A percentile compares a stretch with the other conserved stretches of the same genome.
These are phyloP conservation scores for Jasminum sambac DNA, from an alignment of 257 asterid genomes.

Conservation along the genomic window DNA sequence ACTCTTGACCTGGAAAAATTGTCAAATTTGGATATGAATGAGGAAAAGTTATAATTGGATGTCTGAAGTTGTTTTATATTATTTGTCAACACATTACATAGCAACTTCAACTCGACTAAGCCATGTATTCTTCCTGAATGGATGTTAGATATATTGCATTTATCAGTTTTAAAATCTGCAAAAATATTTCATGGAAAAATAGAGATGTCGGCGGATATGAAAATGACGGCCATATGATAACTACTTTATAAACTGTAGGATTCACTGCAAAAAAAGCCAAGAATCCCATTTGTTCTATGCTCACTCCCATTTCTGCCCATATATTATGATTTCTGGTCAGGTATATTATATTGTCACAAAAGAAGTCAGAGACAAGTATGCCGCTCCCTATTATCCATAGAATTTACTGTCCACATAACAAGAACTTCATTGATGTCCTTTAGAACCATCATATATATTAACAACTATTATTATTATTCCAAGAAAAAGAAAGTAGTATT, in stretches of 20 bases:
- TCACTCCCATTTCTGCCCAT: not conserved
- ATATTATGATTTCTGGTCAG: not conserved
- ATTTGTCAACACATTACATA: not conserved
- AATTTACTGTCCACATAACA: not conserved
- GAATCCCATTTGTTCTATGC: not conserved
- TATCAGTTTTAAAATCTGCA: not conserved
- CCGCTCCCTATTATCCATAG: not conserved
- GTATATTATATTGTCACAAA: not conserved
- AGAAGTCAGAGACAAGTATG: conserved; percentile 1
- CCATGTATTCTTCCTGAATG: not conserved
- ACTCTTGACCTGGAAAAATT: not conserved
- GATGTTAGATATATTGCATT: not conserved
- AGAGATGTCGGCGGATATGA: not conserved
- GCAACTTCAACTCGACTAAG: not conserved
- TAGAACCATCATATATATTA: not conserved
- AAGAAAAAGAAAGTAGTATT: not conserved
- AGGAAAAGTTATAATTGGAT: not conserved
- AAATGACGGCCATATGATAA: not conserved
- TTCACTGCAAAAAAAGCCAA: not conserved
- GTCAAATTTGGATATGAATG: not conserved
- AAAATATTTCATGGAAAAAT: not conserved
- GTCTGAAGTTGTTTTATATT: not conserved
- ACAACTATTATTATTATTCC: not conserved
- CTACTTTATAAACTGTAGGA: not conserved
- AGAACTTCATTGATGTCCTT: not conserved